Base-by-base conservation (phyloP, 345 rosid genomes). In the Citrus sinensis region DNA sequence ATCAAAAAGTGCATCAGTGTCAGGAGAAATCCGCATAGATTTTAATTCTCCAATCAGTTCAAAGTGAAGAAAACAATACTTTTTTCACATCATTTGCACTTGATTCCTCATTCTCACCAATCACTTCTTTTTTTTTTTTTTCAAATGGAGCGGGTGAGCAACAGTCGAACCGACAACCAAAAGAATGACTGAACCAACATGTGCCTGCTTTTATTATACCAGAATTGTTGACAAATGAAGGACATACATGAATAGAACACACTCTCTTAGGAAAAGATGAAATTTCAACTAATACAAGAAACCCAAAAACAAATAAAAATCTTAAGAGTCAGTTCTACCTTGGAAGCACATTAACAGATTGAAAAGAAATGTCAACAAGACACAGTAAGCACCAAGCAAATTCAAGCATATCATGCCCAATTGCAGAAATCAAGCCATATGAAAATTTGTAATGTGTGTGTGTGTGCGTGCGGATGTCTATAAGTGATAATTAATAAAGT, bases 41-140 rank as follows among this genome's bases (percentile, higher is more conserved):
- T 25, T 59, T 59, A 56, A 4, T 16, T 73, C 46, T 73, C 76
- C 55, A 37, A 73, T 73, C 76, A 73, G 76, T 73, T 73, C 76
- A 59, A 73, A 73, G 76, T 59, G 76, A 73, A 35, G 76, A 58
- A 58, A 29, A 58, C 4, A 35, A 25, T 35, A 35, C 3, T 13
- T n/a, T n/a, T 24, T 14, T 6, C 51, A 58, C 76, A 59, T 73
- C 76, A 59, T 9, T 73, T 35, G 76, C 76, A 73, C 76, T 73
- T 55, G 55, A 34, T 20, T 35, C 14, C 37, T 35, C 3, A 30
- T 37, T 37, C n/a, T 37, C 24, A 59, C 34, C 32, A 24, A 39
- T 7, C 7, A 2, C 39, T 32, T 37, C 27, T 22, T 60, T n/a
- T 39, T 8, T 37, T 37, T 39, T 8, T 9, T 9, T 9, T 8